A percentile compares a stretch with the other conserved stretches of the same genome.
Evolutionary conservation across 2,329 filamentous ascomycete genomes (phyloP).

Genomic region (Arthrobotrys sinensis): DNA sequence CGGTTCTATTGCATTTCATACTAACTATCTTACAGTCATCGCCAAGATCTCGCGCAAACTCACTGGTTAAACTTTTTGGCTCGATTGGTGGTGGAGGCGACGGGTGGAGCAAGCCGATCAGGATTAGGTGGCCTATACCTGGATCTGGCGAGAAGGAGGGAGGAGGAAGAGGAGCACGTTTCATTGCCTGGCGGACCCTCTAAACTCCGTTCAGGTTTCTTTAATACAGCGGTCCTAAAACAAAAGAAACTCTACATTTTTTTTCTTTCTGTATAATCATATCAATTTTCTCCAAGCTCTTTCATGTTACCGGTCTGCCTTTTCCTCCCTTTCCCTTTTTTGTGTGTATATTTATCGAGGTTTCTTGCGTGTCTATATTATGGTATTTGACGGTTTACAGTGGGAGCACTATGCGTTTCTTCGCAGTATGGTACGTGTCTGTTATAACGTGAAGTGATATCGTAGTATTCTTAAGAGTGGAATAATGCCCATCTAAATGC

Average conservation of each 20-base stretch:
- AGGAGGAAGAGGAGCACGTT: not conserved
- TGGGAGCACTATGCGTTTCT: not conserved
- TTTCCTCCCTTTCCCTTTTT: slow-evolving; percentile 7
- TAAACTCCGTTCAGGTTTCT: slow-evolving; percentile 14
- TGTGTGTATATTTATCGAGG: slow-evolving; percentile 48
- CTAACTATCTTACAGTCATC: slow-evolving; percentile 77
- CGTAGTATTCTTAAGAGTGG: slow-evolving; percentile 20
- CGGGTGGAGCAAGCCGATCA: not conserved
- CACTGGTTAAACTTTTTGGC: slow-evolving; percentile 64
- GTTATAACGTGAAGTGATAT: not conserved
- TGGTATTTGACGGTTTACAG: slow-evolving; percentile 15
- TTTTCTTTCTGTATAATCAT: slow-evolving; percentile 28
- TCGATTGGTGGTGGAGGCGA: not conserved
- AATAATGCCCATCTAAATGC: slow-evolving; percentile 10
- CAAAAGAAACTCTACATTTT: slow-evolving; percentile 37
- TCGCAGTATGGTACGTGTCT: not conserved
- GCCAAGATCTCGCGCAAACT: slow-evolving; percentile 95
- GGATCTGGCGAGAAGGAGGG: not conserved
- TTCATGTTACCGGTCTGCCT: slow-evolving; percentile 17
- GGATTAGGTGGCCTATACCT: not conserved
- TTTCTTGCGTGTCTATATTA: slow-evolving; percentile 45
- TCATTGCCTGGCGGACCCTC: not conserved
- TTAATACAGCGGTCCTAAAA: slow-evolving; percentile 45
- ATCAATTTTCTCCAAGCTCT: slow-evolving; percentile 2
- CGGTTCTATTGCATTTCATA: not conserved